A percentile compares a stretch with the other conserved stretches of the same genome.
Evolutionary conservation across 345 rosid species (phyloP).

Genomic region (Populus tremula): DNA sequence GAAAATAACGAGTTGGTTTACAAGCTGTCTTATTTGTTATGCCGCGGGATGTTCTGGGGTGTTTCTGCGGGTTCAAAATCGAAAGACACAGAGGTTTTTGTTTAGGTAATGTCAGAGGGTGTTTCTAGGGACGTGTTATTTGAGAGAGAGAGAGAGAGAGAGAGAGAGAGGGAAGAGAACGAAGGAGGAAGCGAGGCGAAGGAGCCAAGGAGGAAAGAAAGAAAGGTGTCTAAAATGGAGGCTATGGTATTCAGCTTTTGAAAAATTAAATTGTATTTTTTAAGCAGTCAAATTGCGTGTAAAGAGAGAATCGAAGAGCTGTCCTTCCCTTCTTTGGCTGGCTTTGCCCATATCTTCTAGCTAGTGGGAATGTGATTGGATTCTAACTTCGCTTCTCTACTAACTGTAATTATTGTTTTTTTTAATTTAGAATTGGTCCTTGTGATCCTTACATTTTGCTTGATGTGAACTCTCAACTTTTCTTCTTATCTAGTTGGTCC

Average conservation of each 20-base stretch:
- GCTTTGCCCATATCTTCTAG: background rate
- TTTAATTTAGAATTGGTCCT: too few relatives aligned
- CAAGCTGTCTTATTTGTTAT: background rate
- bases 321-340: background rate
- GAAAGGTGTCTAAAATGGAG: background rate
- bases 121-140: background rate
- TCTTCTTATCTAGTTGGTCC: too few relatives aligned
- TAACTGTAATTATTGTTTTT: too few relatives aligned
- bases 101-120: background rate
- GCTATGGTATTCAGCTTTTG: background rate
- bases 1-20: background rate
- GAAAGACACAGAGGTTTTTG: background rate
- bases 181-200: too few relatives aligned
- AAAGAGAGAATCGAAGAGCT: background rate
- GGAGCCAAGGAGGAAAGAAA: too few relatives aligned
- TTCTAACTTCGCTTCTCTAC: background rate
- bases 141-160: background rate
- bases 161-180: background rate
- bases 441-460: too few relatives aligned
- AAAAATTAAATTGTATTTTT: background rate
- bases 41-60: background rate
- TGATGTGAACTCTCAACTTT: background rate
- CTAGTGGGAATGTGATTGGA: background rate
- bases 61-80: background rate
- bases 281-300: conserved; percentile 2